Conservation (phyloP, 768 basidiomycete species). For the Auricularia sp. region DNA sequence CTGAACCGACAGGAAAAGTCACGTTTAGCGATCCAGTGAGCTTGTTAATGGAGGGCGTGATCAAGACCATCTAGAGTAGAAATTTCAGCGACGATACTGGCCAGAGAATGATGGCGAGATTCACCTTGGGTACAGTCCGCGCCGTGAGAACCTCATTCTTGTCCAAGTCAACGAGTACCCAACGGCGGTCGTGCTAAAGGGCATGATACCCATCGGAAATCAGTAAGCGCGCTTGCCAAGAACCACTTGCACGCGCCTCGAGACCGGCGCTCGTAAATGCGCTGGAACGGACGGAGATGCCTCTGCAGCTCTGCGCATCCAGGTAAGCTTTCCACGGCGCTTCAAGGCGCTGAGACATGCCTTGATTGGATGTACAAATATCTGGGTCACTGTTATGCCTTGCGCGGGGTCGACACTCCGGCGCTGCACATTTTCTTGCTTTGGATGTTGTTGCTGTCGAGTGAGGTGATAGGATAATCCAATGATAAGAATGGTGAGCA, state of each 20-base stretch:
- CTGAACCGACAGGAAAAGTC: slow-evolving; percentile 49
- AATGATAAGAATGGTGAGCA: too few relatives aligned
- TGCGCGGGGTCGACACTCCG: background rate
- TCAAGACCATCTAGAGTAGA: slow-evolving; percentile 48
- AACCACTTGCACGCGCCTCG: slow-evolving; percentile 34
- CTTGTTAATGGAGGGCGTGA: slow-evolving; percentile 42
- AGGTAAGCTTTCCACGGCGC: background rate
- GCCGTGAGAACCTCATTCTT: slow-evolving; percentile 47
- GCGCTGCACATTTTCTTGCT: background rate
- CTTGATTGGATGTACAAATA: slow-evolving; percentile 51
- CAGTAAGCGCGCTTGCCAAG: background rate
- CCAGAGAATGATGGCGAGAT: background rate
- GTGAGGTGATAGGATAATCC: background rate
- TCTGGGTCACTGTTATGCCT: slow-evolving; percentile 9
- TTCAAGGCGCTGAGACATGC: slow-evolving; percentile 21
- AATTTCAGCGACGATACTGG: background rate
- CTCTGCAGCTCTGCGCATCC: slow-evolving; percentile 52
- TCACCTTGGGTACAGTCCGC: slow-evolving; percentile 49
- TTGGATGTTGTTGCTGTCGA: background rate
- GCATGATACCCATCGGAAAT: too few relatives aligned
- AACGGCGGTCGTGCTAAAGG: background rate
- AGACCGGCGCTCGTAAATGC: slow-evolving; percentile 53
- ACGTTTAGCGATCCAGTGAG: slow-evolving; percentile 45
- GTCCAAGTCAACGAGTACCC: too few relatives aligned
- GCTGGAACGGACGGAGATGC: slow-evolving; percentile 46